These are phyloP conservation scores for Leucoagaricus sp. DNA, from an alignment of 1,284 basidiomycete species.

Conservation along the genomic window DNA sequence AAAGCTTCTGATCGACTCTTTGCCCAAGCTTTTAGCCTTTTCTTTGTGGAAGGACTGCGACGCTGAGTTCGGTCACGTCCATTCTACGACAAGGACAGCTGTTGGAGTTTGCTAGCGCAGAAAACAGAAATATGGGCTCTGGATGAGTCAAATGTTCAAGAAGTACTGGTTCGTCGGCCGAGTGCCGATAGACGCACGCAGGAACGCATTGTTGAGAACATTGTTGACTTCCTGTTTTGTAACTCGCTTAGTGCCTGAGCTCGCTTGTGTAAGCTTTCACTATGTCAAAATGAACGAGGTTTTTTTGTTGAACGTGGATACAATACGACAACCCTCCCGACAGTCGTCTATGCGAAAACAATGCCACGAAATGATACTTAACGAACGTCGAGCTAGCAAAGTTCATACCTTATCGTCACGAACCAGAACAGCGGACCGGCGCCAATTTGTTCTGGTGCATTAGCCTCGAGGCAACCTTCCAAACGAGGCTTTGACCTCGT, in stretches of 20 bases:
- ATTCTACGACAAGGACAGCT: too few relatives aligned
- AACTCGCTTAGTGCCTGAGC: not conserved
- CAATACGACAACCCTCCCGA: not conserved
- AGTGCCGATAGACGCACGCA: not conserved
- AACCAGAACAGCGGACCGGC: slow-evolving; percentile 15
- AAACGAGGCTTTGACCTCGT: slow-evolving; percentile 50
- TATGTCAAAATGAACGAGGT: not conserved
- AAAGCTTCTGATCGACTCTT: too few relatives aligned
- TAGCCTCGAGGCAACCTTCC: slow-evolving; percentile 49
- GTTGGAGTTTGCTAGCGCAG: too few relatives aligned
- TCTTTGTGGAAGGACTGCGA: too few relatives aligned
- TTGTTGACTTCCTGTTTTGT: slow-evolving; percentile 9
- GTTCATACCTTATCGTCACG: not conserved
- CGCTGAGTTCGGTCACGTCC: too few relatives aligned
- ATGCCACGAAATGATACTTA: slow-evolving; percentile 3
- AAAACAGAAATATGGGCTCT: too few relatives aligned
- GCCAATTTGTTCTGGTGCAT: slow-evolving; percentile 11
- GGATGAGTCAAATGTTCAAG: too few relatives aligned
- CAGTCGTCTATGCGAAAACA: slow-evolving; percentile 1
- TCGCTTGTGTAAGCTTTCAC: not conserved
- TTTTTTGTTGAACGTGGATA: not conserved
- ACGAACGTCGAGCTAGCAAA: not conserved
- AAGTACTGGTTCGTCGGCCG: too few relatives aligned
- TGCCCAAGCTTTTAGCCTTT: too few relatives aligned
- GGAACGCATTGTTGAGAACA: not conserved